These are phyloP conservation scores for Ustilago trichophora DNA, from an alignment of 1,284 basidiomycete species.

Conservation along the genomic window DNA sequence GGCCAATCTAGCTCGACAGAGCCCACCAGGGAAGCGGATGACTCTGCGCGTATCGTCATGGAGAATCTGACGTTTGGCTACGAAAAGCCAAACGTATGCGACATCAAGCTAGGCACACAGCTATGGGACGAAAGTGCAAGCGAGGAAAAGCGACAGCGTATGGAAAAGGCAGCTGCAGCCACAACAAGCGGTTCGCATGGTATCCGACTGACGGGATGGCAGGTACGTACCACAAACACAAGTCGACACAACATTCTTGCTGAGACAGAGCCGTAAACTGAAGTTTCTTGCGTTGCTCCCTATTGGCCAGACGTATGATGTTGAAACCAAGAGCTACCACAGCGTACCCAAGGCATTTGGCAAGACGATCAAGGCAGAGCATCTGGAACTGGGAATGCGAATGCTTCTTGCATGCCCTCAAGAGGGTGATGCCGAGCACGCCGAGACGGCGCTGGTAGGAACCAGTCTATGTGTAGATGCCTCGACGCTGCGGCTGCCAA, in stretches of 20 bases:
- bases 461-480: slow-evolving; percentile 3
- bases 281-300: background rate
- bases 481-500: slow-evolving; percentile 57
- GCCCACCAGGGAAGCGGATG: slow-evolving; percentile 38
- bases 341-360: slow-evolving; percentile 82
- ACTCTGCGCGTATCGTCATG: slow-evolving; percentile 75
- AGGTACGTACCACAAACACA: slow-evolving; percentile 72
- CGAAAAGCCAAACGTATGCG: slow-evolving; percentile 82
- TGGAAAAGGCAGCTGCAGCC: slow-evolving; percentile 76
- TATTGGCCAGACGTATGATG: slow-evolving; percentile 13
- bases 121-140: slow-evolving; percentile 77
- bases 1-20: background rate
- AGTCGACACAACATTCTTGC: background rate
- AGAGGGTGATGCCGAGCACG: slow-evolving; percentile 21
- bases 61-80: slow-evolving; percentile 83
- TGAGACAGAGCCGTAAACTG: too few relatives aligned
- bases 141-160: slow-evolving; percentile 80
- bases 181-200: slow-evolving; percentile 82
- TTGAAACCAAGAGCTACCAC: slow-evolving; percentile 70
- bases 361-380: slow-evolving; percentile 74
- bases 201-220: slow-evolving; percentile 85
- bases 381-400: slow-evolving; percentile 78
- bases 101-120: slow-evolving; percentile 89
- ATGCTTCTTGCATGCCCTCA: slow-evolving; percentile 77
- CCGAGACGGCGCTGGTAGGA: slow-evolving; percentile 13